Conservation (phyloP, 148 eudicot species). For the Silene uniflora region DNA sequence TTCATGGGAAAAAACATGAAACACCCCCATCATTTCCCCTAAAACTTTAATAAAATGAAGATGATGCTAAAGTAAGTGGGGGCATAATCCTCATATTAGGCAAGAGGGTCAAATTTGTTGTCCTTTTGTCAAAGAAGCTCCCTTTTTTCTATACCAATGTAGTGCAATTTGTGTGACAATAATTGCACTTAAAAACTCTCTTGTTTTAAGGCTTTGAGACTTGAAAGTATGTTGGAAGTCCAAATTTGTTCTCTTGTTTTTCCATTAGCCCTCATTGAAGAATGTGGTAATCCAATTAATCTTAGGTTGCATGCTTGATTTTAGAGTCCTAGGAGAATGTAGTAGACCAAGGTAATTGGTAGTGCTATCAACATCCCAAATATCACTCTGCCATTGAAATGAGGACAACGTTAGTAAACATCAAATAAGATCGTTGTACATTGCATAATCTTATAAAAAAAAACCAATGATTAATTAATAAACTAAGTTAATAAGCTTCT, state of each 20-base stretch:
- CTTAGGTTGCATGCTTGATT: no score
- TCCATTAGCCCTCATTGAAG: not conserved
- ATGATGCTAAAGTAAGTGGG: conserved; percentile 13
- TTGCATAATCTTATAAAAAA: no score
- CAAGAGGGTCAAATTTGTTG: conserved; percentile 3
- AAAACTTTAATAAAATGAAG: conserved; percentile 11
- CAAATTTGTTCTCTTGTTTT: not conserved
- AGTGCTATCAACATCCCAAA: conserved; percentile 95
- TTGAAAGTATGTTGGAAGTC: not conserved
- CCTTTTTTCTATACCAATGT: not conserved
- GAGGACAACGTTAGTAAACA: not conserved
- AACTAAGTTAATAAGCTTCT: no score
- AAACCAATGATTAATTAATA: no score
- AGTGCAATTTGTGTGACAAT: not conserved
- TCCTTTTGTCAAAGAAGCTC: not conserved
- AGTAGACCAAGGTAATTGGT: conserved; percentile 81
- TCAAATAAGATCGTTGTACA: no score
- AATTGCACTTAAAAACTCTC: conserved; percentile 2
- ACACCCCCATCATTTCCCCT: not conserved
- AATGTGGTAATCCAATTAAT: not conserved
- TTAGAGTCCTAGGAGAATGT: conserved; percentile 72
- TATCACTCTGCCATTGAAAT: conserved; percentile 58
- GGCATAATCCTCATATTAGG: conserved; percentile 29
- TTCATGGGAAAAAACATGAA: not conserved
- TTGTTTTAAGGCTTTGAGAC: conserved; percentile 5